Percentiles rank a stretch among this genome's conserved stretches.
Conservation (phyloP, 2,329 filamentous ascomycete species). For the Claviceps fusiformis region DNA sequence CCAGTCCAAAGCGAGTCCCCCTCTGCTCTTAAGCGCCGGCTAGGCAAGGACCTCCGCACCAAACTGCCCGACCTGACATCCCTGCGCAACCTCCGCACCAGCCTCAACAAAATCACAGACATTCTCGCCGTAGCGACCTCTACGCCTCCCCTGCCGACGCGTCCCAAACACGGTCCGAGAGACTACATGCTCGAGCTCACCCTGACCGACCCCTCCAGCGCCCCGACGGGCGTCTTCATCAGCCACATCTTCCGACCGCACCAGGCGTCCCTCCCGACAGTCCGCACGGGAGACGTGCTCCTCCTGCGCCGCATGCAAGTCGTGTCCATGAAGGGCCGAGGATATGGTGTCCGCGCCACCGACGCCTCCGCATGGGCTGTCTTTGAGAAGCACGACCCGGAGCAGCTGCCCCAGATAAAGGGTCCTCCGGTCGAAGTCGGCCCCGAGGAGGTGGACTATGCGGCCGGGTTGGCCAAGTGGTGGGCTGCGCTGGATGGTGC, state of each 20-base stretch:
- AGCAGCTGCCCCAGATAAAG: constrained; percentile 37
- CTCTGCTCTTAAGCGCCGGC: constrained; percentile 28
- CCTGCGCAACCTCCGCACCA: constrained; percentile 37
- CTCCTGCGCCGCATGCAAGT: constrained; percentile 44
- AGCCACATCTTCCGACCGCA: constrained; percentile 47
- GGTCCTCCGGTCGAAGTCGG: constrained; percentile 46
- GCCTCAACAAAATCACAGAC: constrained; percentile 36
- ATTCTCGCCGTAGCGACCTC: constrained; percentile 41
- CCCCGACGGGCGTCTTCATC: constrained; percentile 35
- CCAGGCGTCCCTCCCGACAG: constrained; percentile 39
- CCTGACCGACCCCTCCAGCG: constrained; percentile 41
- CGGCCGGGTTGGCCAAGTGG: constrained; percentile 34
- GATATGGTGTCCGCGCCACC: constrained; percentile 41
- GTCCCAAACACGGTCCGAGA: constrained; percentile 42
- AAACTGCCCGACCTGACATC: constrained; percentile 38
- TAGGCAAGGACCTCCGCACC: constrained; percentile 32
- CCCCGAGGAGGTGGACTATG: constrained; percentile 34
- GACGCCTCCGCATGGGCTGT: constrained; percentile 49
- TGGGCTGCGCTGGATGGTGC: constrained; percentile 33
- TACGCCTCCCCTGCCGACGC: constrained; percentile 33
- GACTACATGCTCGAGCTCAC: constrained; percentile 47
- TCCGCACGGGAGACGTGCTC: constrained; percentile 43
- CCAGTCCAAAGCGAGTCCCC: constrained; percentile 17
- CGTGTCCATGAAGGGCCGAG: constrained; percentile 37
- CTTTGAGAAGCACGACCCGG: constrained; percentile 32